Conservation (phyloP, 352 stramenopile genomes). For the Phytophthora pinifolia region DNA sequence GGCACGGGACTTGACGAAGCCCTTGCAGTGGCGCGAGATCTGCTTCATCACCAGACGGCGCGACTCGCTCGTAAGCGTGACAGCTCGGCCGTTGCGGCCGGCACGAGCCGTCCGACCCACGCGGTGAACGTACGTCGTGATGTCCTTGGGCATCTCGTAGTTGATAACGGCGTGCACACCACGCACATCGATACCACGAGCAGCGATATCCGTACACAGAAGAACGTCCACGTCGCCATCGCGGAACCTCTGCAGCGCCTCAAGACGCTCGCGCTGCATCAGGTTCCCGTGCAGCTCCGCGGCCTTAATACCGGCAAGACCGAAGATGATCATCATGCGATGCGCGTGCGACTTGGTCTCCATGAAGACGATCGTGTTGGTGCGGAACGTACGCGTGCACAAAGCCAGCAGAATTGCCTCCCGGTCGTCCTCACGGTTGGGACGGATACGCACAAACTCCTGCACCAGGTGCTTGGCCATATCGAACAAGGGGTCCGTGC, state of each 20-base stretch:
- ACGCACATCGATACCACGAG: conserved; percentile 97
- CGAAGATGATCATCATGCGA: conserved; percentile 96
- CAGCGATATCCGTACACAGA: conserved; percentile 98
- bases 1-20: conserved; percentile 90
- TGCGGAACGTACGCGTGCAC: conserved; percentile 94
- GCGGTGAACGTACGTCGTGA: conserved; percentile 98
- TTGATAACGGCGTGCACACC: conserved; percentile 99
- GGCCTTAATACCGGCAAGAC: conserved; percentile 94
- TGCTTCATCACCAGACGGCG: conserved; percentile 95
- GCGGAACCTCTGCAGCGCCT: conserved; percentile 96
- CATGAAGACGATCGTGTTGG: conserved; percentile 99
- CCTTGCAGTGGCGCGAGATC: conserved; percentile 85
- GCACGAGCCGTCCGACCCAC: conserved; percentile 98
- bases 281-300: conserved; percentile 99
- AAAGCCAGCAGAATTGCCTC: conserved; percentile 96
- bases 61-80: conserved; percentile 90
- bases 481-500: conserved; percentile 92
- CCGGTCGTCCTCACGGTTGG: conserved; percentile 89
- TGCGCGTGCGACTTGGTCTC: conserved; percentile 97
- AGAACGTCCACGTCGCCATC: conserved; percentile 95
- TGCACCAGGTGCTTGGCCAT: conserved; percentile 97
- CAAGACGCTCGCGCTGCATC: conserved; percentile 94
- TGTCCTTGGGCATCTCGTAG: conserved; percentile 99
- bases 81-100: conserved; percentile 90
- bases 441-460: conserved; percentile 97